phyloP scores from a whole-genome alignment of 2,329 filamentous ascomycete genomes.

The Apiospora marii region DNA sequence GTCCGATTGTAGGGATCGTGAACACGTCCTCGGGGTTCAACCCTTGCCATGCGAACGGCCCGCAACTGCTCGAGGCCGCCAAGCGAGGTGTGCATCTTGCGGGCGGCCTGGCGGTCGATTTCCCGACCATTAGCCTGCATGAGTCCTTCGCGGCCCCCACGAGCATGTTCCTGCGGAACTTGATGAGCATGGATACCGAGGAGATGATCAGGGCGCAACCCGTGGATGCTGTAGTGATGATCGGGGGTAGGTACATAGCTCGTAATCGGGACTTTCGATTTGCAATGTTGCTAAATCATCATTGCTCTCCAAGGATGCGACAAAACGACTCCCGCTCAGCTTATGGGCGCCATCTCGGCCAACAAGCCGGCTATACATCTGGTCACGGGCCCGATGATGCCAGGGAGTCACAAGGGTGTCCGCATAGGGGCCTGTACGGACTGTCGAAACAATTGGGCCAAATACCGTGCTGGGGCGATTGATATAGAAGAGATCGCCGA shows the following conservation, averaged over 20 bases:
- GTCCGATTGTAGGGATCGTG: conserved; percentile 77
- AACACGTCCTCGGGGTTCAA: conserved; percentile 79
- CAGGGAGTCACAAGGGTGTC: conserved; percentile 69
- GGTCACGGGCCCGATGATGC: conserved; percentile 79
- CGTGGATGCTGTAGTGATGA: conserved; percentile 71
- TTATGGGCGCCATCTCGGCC: conserved; percentile 79
- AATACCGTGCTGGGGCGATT: conserved; percentile 69
- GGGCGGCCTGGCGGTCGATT: conserved; percentile 74
- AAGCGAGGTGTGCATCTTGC: conserved; percentile 72
- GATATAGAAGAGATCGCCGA: conserved; percentile 76
- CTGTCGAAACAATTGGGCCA: conserved; percentile 77
- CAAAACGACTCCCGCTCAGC: conserved; percentile 76
- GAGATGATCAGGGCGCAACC: conserved; percentile 80
- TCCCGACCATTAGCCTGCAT: conserved; percentile 76
- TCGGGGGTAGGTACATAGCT: conserved; percentile 62
- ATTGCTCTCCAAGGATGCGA: conserved; percentile 66
- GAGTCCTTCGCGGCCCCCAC: conserved; percentile 75
- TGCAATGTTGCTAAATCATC: not conserved
- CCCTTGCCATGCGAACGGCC: conserved; percentile 76
- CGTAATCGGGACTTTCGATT: too few species aligned
- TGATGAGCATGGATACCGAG: conserved; percentile 84
- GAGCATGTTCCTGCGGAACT: conserved; percentile 77
- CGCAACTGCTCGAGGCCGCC: conserved; percentile 74
- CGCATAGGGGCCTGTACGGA: conserved; percentile 78
- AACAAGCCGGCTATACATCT: conserved; percentile 76